A percentile compares a stretch with the other conserved stretches of the same genome.
phyloP scores from a whole-genome alignment of 2,329 filamentous ascomycete genomes.

The Aspergillus vadensis region DNA sequence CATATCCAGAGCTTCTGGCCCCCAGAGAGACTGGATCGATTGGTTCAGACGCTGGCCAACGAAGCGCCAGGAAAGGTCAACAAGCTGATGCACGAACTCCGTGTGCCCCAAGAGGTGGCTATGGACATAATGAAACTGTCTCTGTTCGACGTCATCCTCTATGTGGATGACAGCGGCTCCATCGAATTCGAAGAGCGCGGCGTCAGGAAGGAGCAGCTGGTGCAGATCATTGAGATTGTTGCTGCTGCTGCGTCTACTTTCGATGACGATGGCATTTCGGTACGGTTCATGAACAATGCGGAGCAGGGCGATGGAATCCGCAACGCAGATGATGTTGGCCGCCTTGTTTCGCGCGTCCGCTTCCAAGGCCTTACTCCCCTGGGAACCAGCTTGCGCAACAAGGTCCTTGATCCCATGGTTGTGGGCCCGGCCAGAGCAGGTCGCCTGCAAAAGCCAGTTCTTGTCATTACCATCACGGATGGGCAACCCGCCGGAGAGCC shows the following conservation, averaged over 20 bases:
- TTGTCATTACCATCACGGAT: constrained; percentile 67
- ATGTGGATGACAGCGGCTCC: constrained; percentile 69
- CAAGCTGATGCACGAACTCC: constrained; percentile 59
- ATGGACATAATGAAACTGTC: constrained; percentile 65
- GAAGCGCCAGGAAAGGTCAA: constrained; percentile 51
- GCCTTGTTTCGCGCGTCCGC: constrained; percentile 59
- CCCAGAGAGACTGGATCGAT: constrained; percentile 48
- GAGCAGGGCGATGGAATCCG: constrained; percentile 57
- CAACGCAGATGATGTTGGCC: constrained; percentile 59
- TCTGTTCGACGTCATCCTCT: constrained; percentile 64
- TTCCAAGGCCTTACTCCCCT: constrained; percentile 69
- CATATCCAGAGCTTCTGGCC: constrained; percentile 61
- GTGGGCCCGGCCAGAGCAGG: constrained; percentile 54
- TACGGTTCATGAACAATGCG: constrained; percentile 70
- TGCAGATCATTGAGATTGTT: constrained; percentile 64
- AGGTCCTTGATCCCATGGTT: constrained; percentile 65
- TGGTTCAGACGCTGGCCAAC: constrained; percentile 36
- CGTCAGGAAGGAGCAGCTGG: constrained; percentile 66
- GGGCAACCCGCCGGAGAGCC: constrained; percentile 67
- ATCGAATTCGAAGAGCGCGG: constrained; percentile 70
- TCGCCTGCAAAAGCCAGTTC: constrained; percentile 63
- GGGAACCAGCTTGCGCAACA: constrained; percentile 63
- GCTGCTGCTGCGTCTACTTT: constrained; percentile 68
- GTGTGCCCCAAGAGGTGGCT: constrained; percentile 60
- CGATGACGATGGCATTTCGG: constrained; percentile 66